These are phyloP conservation scores for Salvia splendens DNA, from an alignment of 257 asterid species.

Conservation along the genomic window DNA sequence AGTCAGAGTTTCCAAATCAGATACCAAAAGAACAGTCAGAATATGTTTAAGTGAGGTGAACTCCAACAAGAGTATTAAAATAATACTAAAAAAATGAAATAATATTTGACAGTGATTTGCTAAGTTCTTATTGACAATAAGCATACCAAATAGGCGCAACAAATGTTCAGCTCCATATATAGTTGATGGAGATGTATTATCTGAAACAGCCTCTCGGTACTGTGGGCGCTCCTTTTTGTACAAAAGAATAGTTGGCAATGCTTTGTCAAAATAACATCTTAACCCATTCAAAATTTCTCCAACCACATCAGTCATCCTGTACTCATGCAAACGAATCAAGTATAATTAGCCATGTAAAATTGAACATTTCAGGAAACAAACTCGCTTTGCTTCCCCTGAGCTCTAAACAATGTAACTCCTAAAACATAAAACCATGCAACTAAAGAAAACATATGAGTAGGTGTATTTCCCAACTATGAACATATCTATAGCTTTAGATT, in stretches of 20 bases:
- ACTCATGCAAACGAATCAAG: conserved; percentile 35
- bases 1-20: neutral
- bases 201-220: conserved; percentile 64
- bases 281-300: conserved; percentile 86
- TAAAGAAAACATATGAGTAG: neutral
- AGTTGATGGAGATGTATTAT: conserved; percentile 68
- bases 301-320: conserved; percentile 67
- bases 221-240: conserved; percentile 92
- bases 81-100: neutral
- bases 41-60: neutral
- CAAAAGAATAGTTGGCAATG: conserved; percentile 72
- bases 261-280: conserved; percentile 84
- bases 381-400: conserved; percentile 6
- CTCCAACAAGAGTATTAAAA: neutral
- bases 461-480: neutral
- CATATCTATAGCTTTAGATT: neutral
- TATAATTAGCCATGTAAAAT: conserved; percentile 13
- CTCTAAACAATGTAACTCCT: neutral
- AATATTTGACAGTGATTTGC: neutral
- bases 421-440: neutral
- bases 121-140: neutral
- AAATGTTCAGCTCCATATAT: conserved; percentile 97
- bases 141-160: conserved; percentile 91
- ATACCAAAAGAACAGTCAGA: conserved; percentile 18
- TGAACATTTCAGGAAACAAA: neutral